phyloP scores from a whole-genome alignment of 139 green algal genomes.

The Yamagishiella unicocca region DNA sequence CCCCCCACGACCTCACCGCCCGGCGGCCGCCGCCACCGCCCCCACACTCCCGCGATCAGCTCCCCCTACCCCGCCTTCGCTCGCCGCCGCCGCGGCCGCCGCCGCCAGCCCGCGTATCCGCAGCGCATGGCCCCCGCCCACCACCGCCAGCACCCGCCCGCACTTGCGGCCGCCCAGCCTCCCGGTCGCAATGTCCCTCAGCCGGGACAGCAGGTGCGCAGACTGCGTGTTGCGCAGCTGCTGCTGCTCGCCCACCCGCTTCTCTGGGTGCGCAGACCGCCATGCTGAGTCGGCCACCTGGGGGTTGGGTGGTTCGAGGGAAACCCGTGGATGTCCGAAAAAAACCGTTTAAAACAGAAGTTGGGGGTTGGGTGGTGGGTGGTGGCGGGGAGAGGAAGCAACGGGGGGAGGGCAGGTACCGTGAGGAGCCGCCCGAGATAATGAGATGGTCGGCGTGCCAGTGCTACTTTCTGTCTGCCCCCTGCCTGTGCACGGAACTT shows the following conservation, averaged over 20 bases:
- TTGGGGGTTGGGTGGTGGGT: background rate
- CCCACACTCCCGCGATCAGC: no score
- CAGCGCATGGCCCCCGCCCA: background rate
- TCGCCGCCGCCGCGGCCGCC: background rate
- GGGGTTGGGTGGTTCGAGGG: no score
- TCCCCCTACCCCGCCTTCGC: no score
- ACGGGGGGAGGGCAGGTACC: background rate
- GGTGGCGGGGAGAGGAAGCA: background rate
- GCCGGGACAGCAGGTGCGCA: background rate
- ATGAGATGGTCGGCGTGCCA: background rate
- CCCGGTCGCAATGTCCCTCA: background rate
- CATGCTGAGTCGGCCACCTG: conserved; percentile 1
- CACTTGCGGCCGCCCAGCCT: conserved; percentile 28
- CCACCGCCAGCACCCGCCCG: conserved; percentile 14
- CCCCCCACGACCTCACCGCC: no score
- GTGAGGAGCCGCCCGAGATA: background rate
- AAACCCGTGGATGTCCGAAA: background rate
- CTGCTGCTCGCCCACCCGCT: background rate
- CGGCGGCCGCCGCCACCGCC: no score
- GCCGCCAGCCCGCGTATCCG: background rate
- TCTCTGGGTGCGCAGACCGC: background rate
- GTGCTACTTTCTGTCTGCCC: background rate
- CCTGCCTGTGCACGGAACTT: background rate
- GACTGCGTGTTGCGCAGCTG: background rate
- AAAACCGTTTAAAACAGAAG: no score